Evolutionary conservation across 2,329 filamentous ascomycete species (phyloP), one percentile per base, ranked within the genome.

Genomic region (Teratosphaeria pseudoeucalypti): DNA sequence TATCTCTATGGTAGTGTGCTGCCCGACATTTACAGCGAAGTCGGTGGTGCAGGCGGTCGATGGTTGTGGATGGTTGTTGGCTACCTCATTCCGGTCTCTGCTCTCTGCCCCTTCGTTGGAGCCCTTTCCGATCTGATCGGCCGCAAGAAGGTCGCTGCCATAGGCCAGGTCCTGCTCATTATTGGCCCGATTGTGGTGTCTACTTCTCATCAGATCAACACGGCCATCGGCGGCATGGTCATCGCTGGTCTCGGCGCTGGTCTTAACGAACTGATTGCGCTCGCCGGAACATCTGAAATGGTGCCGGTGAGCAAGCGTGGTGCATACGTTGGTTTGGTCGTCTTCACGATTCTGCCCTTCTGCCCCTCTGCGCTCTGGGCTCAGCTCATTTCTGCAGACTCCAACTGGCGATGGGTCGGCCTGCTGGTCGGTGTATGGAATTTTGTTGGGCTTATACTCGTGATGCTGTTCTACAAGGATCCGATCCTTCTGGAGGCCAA

Each of bases 241-340:
- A 77, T 88, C 62, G 79, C 84, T 12, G 86, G 86, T 7, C 75
- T 84, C 10, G 86, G 86, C 37, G 85, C 85, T 16, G 86, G 86
- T 14, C 79, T 89, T 62, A 85, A 85, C 66, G 85, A 89, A 70
- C 75, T 89, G 26, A 88, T 84, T 7, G 85, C 86, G 3, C 76
- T 89, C 16, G 85, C 86, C 37, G 86, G 81, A 52, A 86, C 85
- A 2, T 83, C 84, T 2, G 86, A 89, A 69, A 78, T 89, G 61
- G 86, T 84, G 0, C 86, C 86, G 1, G 82, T 82, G 23, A 76
- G 80, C 19, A 82, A 87, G 70, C 81, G 86, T 55, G 85, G 83
- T 34, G 79, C 79, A 67, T 87, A 87, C 66, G 81, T 87, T 27
- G 81, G 81, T 12, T 70, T 78, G 0, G 72, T 88, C 14, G 80